phyloP scores from a whole-genome alignment of 2,329 filamentous ascomycete genomes.

The Aspergillus thermomutatus region DNA sequence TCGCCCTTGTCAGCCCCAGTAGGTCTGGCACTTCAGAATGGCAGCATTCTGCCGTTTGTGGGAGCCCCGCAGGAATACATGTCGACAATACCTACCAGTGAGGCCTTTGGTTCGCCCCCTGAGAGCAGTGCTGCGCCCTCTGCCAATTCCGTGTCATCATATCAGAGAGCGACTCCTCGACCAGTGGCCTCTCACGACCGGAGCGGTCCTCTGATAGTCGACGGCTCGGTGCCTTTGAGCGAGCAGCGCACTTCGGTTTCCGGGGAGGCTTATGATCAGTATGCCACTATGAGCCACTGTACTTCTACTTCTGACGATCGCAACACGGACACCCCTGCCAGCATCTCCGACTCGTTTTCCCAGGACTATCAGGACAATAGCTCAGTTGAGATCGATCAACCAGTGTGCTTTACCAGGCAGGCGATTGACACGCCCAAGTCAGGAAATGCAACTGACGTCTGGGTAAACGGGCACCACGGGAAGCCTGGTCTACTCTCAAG shows the following conservation, averaged over 20 bases:
- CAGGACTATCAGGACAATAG: slow-evolving; percentile 37
- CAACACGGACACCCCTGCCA: slow-evolving; percentile 35
- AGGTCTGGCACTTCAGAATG: slow-evolving; percentile 39
- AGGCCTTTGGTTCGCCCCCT: slow-evolving; percentile 19
- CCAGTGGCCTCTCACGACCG: slow-evolving; percentile 27
- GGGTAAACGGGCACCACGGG: slow-evolving; percentile 25
- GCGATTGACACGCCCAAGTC: slow-evolving; percentile 23
- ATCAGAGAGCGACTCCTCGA: slow-evolving; percentile 25
- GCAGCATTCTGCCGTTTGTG: slow-evolving; percentile 32
- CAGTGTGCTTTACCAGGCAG: slow-evolving; percentile 23
- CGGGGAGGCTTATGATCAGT: slow-evolving; percentile 35
- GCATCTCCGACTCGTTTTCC: slow-evolving; percentile 37
- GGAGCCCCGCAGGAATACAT: slow-evolving; percentile 34
- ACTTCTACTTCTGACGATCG: slow-evolving; percentile 41
- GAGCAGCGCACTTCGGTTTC: slow-evolving; percentile 33
- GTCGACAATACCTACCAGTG: slow-evolving; percentile 22
- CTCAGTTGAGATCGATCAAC: slow-evolving; percentile 34
- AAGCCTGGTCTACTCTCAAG: slow-evolving; percentile 35
- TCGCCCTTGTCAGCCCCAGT: slow-evolving; percentile 37
- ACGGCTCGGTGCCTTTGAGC: slow-evolving; percentile 43
- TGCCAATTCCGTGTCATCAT: slow-evolving; percentile 16
- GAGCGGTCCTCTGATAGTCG: slow-evolving; percentile 44
- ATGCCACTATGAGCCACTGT: slow-evolving; percentile 36
- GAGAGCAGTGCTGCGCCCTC: slow-evolving; percentile 22
- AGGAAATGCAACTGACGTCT: slow-evolving; percentile 9